Percentiles rank a stretch among this genome's conserved stretches.
These are phyloP conservation scores for Venturia aucupariae DNA, from an alignment of 2,329 filamentous ascomycete genomes.

Conservation along the genomic window DNA sequence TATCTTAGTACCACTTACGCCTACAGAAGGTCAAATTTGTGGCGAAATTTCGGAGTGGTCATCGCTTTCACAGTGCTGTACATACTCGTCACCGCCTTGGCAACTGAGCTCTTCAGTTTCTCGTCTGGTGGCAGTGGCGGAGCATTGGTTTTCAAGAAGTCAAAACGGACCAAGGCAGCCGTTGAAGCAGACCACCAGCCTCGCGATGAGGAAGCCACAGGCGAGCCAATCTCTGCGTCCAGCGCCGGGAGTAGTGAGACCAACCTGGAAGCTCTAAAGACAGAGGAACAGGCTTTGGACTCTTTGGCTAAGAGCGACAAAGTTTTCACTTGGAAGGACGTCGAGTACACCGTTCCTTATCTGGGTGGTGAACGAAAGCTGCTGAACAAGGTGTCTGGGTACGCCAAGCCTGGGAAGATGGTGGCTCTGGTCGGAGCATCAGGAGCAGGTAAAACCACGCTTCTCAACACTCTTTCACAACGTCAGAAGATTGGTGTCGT, in stretches of 20 bases:
- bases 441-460: conserved; percentile 74
- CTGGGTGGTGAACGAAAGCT: conserved; percentile 43
- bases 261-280: background rate
- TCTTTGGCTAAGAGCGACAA: conserved; percentile 24
- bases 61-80: conserved; percentile 50
- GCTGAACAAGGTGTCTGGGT: conserved; percentile 46
- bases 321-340: conserved; percentile 44
- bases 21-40: conserved; percentile 50
- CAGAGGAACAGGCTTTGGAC: conserved; percentile 25
- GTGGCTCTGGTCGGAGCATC: conserved; percentile 50
- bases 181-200: conserved; percentile 22
- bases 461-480: conserved; percentile 69
- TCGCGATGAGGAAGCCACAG: conserved; percentile 22
- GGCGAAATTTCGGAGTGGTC: conserved; percentile 29
- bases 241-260: conserved; percentile 15
- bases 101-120: conserved; percentile 23
- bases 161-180: conserved; percentile 41
- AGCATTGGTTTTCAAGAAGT: conserved; percentile 62
- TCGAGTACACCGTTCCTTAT: conserved; percentile 45
- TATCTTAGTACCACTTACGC: conserved; percentile 48
- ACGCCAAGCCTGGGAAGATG: conserved; percentile 47
- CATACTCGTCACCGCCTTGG: conserved; percentile 54
- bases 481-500: conserved; percentile 58
- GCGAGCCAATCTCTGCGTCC: conserved; percentile 26
- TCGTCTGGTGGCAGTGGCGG: conserved; percentile 56